A percentile compares a stretch with the other conserved stretches of the same genome.
phyloP scores from a whole-genome alignment of 2,329 filamentous ascomycete genomes.

The Talaromyces sp. region DNA sequence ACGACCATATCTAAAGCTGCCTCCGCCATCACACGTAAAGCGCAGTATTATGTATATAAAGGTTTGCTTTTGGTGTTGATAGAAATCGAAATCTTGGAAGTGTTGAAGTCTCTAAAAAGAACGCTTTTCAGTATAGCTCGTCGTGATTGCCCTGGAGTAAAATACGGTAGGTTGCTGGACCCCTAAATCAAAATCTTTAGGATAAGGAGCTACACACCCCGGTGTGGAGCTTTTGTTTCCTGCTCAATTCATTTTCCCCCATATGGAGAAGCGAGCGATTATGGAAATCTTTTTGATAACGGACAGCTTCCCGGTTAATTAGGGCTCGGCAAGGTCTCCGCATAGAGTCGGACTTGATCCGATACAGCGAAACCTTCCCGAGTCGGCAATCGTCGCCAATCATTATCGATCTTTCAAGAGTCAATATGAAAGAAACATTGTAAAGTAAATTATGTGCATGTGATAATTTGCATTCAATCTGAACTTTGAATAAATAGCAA shows the following conservation, averaged over 20 bases:
- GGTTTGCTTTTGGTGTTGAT: neutral
- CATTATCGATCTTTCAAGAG: neutral
- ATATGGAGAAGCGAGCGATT: neutral
- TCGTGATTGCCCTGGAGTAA: neutral
- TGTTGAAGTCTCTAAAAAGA: neutral
- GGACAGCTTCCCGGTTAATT: neutral
- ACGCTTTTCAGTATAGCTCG: neutral
- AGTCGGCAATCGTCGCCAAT: neutral
- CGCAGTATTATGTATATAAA: neutral
- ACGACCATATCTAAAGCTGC: neutral
- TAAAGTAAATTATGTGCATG: neutral
- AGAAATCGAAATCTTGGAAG: neutral
- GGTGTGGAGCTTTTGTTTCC: neutral
- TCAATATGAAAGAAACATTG: neutral
- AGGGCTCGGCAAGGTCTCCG: constrained; percentile 7
- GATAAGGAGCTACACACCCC: neutral
- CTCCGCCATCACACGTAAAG: neutral
- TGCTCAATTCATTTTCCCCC: neutral
- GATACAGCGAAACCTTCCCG: neutral
- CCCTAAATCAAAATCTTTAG: neutral
- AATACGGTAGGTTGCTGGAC: neutral
- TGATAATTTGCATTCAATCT: neutral
- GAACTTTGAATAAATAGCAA: neutral
- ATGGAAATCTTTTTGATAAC: neutral
- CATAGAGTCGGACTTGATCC: neutral